Evolutionary conservation across 2,329 filamentous ascomycete species (phyloP), one percentile per base, ranked within the genome.

Genomic region (Neofusicoccum sp.): DNA sequence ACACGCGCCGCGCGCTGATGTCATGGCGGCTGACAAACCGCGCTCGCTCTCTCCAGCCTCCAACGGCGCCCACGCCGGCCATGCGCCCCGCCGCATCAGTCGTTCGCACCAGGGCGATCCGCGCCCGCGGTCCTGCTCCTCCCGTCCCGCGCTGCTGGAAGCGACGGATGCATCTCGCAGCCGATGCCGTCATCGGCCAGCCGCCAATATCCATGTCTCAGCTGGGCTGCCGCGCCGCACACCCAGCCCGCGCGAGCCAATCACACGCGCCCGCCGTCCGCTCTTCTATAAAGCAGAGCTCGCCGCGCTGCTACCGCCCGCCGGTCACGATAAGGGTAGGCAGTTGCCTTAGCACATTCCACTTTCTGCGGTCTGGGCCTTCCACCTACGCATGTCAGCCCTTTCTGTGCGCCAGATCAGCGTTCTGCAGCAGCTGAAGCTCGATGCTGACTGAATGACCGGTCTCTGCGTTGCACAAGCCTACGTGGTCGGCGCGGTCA

Each of bases 101-200:
- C 47, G 49, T 29, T 37, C 52, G 39, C 52, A 56, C 37, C 14
- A 36, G 14, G n/a, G 29, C 54, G 29, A 22, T 43, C 54, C 39
- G 41, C 54, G 39, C 14, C 54, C 52, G 31, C 41, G 54, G 54
- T 45, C 22, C 22, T 58, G 54, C 54, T 11, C 52, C 7, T 56
- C 52, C 54, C 54, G 39, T 58, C 31, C 54, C 54, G 45, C 39
- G 54, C 54, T 31, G 39, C 37, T 58, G 54, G 48, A 28, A 50
- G 28, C 47, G 22, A 22, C 22, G 52, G 29, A 41, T 52, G 34
- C 52, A 44, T 43, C 37, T 33, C 52, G 29, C 37, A 56, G 52
- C 52, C 37, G n/a, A 45, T 58, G 54, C 41, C 39, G 39, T 45
- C 54, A 58, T 56, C 52, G 39, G 7, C 47, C 37, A 44, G 31